Base-by-base conservation (phyloP, 305 asterid genomes). In the Fraxinus platypoda region DNA sequence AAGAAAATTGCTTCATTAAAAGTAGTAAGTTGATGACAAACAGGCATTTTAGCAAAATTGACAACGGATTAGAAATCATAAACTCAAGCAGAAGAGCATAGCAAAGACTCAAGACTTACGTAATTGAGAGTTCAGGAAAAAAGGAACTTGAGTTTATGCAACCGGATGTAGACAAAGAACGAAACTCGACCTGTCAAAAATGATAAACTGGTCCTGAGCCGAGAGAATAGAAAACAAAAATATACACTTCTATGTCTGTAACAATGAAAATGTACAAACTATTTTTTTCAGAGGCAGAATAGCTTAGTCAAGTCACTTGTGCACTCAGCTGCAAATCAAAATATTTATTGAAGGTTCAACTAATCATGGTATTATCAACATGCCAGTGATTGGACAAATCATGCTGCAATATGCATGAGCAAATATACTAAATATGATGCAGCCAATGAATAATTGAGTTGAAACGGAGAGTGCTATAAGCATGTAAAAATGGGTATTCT, bases 71-170 rank as follows among this genome's bases (percentile, higher is more conserved):
- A 64, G 33, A 23, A 64, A 25, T 64, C 73, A 64, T 64, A 64
- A 64, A 64, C 34, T 74, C 28, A 28, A 82, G 57, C 46, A 83
- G 25, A 28, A 33, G 57, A 83, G 21, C 33, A 38, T 64, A 17
- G 73, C 64, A 33, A 31, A 75, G 77, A 37, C 76, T 79, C 75
- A 31, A 82, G 83, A 93, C 97, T 95, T 88, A 92, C 99, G 95
- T 95, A 79, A 95, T 91, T 80, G 97, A 95, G 86, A 95, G 94
- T 81, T 95, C 95, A 34, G 97, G 99, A 80, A 91, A 89, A 90
- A 93, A 90, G 57, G 97, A 93, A 86, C 98, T 95, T 83, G 95
- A 86, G 84, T 87, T 75, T 85, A 95, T 76, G 84, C 97, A 94
- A 77, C 89, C 88, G 64, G 93, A 87, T 38, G 87, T 84, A 73